Evolutionary conservation across 768 basidiomycete species (phyloP), one percentile per base, ranked within the genome.

Genomic region (Boletus vermiculosoides): DNA sequence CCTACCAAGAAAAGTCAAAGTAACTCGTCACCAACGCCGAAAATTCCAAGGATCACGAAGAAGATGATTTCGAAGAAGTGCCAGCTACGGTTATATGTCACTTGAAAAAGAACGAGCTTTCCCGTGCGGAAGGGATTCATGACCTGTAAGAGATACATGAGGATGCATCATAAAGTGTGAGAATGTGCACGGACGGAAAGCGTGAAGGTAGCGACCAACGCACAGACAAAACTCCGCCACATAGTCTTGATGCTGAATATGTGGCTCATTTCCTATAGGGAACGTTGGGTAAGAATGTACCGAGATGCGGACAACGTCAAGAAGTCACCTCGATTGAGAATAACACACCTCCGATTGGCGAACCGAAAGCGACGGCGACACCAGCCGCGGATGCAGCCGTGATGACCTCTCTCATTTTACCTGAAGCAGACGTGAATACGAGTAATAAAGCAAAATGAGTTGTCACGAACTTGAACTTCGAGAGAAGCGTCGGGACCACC

Each of bases 51-150:
- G 56, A 98, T 83, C 52, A 98, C 80, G 73, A 95, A 99, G 72
- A 96, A 96, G 18, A 97, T 88, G 50, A 99, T 91, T 68, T 98
- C 97, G 68, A 98, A 98, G 75, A 96, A 98, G 69, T 98, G 97
- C 97, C 97, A 99, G 66, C 94, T 94, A 33, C 96, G 83, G 69
- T 90, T 91, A 71, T 98, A 99, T 2, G 94, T 95, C 64, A 99
- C 93, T 69, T 98, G 95, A 77, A 99, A 99, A 58, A 98, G 76
- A 67, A 99, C 97, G 28, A 99, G 85, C 71, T 98, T 98, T 22
- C 96, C 97, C 0, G 97, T 98, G 37, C 95, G 84, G 76, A 94
- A 99, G 2, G 97, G 97, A 68, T 98, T 98, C 91, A 99, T 95
- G 6, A 92, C 90, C 93, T 96, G 63, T 34, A 56, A 41, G 33